Conservation (phyloP, 768 basidiomycete species). For the Termitomyces sp. region DNA sequence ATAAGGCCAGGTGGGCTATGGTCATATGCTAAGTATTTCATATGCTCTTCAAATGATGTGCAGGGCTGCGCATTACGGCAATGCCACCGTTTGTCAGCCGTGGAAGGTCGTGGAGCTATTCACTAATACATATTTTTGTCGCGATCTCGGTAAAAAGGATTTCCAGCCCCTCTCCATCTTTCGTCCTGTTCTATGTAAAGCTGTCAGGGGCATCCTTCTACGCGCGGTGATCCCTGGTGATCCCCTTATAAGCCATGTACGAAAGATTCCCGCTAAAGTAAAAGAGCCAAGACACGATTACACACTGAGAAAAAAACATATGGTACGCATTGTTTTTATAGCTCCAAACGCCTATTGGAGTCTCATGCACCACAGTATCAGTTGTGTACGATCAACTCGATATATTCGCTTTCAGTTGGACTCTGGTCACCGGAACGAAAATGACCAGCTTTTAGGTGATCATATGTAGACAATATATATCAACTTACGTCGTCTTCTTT, state of each 20-base stretch:
- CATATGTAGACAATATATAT: background rate
- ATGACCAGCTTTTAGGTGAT: background rate
- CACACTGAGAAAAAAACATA: background rate
- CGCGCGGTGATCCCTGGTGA: too few species aligned
- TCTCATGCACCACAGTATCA: background rate
- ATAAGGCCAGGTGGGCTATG: background rate
- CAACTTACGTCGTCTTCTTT: background rate
- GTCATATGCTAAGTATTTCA: background rate
- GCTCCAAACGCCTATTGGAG: background rate
- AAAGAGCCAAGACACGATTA: background rate
- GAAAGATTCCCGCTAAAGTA: too few species aligned
- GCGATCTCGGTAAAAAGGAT: background rate
- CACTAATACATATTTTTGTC: too few species aligned
- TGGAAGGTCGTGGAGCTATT: background rate
- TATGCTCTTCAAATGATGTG: background rate
- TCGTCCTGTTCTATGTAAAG: too few species aligned
- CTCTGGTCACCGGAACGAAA: background rate
- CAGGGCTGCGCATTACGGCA: background rate
- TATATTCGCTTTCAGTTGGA: background rate
- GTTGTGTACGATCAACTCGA: background rate
- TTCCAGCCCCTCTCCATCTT: too few species aligned
- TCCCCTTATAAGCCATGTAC: too few species aligned
- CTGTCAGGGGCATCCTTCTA: too few species aligned
- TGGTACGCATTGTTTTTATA: background rate
- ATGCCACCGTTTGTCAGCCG: background rate